These are phyloP conservation scores for Gymnopilus dilepis DNA, from an alignment of 768 basidiomycete genomes.

Conservation along the genomic window DNA sequence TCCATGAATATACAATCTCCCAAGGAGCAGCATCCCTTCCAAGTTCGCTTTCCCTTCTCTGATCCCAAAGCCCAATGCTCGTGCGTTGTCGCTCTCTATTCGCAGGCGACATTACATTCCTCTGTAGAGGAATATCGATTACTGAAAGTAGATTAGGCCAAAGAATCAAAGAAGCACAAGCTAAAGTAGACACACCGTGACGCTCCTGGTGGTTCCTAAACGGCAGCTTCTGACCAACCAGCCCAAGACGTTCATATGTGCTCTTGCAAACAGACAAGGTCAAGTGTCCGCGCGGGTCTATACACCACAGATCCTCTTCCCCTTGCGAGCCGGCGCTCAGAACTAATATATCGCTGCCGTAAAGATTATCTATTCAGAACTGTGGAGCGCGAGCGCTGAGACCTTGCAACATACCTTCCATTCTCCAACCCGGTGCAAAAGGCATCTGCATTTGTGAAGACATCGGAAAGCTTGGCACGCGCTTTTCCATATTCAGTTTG, in stretches of 20 bases:
- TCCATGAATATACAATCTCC: slow-evolving; percentile 49
- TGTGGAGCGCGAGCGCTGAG: too few species aligned
- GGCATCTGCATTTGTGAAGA: slow-evolving; percentile 44
- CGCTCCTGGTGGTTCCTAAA: slow-evolving; percentile 55
- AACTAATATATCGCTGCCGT: slow-evolving; percentile 42
- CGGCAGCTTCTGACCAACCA: slow-evolving; percentile 59
- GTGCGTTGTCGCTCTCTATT: slow-evolving; percentile 43
- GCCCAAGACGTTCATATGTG: slow-evolving; percentile 65
- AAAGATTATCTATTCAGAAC: too few species aligned
- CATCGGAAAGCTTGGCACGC: slow-evolving; percentile 45
- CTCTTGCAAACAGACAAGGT: slow-evolving; percentile 59
- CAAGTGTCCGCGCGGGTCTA: slow-evolving; percentile 65
- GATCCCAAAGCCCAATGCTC: slow-evolving; percentile 58
- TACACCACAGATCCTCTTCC: slow-evolving; percentile 69
- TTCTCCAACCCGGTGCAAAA: slow-evolving; percentile 31
- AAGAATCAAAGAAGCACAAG: neutral
- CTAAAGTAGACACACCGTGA: slow-evolving; percentile 45
- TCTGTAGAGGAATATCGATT: slow-evolving; percentile 50
- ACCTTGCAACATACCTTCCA: slow-evolving; percentile 31
- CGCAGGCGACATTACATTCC: slow-evolving; percentile 40
- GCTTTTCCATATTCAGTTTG: slow-evolving; percentile 51
- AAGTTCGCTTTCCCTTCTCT: slow-evolving; percentile 34
- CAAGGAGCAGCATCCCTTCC: slow-evolving; percentile 42
- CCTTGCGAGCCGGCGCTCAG: slow-evolving; percentile 36
- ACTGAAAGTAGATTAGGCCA: slow-evolving; percentile 36